phyloP scores from a whole-genome alignment of 176 grass and related monocot species.

The Musa troglodytarum region DNA sequence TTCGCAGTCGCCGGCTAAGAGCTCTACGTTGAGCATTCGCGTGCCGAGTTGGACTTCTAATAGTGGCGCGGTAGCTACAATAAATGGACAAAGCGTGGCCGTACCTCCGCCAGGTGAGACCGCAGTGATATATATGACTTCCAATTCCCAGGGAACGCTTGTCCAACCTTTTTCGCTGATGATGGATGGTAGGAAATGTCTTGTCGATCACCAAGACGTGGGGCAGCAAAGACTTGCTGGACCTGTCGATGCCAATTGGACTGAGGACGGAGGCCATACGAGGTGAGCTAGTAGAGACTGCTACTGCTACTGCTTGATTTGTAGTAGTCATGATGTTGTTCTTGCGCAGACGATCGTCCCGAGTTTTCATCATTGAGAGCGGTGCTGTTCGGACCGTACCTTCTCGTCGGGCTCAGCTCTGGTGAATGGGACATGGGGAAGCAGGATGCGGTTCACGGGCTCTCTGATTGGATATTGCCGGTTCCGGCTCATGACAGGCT shows the following conservation, averaged over 20 bases:
- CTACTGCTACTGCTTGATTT: background rate
- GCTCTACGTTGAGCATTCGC: constrained; percentile 44
- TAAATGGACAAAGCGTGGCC: constrained; percentile 48
- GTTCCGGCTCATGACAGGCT: constrained; percentile 41
- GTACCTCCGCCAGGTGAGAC: constrained; percentile 46
- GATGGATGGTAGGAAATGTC: constrained; percentile 40
- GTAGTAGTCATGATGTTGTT: no score
- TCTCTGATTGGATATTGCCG: constrained; percentile 57
- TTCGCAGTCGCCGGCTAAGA: constrained; percentile 33
- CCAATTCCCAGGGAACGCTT: background rate
- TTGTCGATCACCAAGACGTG: constrained; percentile 49
- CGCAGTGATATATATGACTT: no score
- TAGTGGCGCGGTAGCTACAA: constrained; percentile 33
- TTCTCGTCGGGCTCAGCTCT: constrained; percentile 63
- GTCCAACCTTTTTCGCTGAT: background rate
- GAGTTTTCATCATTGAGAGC: constrained; percentile 46
- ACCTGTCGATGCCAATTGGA: constrained; percentile 43
- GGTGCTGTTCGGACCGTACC: constrained; percentile 65
- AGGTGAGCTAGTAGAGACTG: constrained; percentile 29
- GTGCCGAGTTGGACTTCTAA: constrained; percentile 62
- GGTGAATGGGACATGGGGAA: constrained; percentile 41
- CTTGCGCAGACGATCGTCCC: constrained; percentile 51
- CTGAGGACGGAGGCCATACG: constrained; percentile 58
- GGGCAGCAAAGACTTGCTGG: constrained; percentile 34
- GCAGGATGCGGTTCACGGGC: constrained; percentile 19